phyloP scores from a whole-genome alignment of 441 rosid genomes.

The Adansonia rubrostipa region DNA sequence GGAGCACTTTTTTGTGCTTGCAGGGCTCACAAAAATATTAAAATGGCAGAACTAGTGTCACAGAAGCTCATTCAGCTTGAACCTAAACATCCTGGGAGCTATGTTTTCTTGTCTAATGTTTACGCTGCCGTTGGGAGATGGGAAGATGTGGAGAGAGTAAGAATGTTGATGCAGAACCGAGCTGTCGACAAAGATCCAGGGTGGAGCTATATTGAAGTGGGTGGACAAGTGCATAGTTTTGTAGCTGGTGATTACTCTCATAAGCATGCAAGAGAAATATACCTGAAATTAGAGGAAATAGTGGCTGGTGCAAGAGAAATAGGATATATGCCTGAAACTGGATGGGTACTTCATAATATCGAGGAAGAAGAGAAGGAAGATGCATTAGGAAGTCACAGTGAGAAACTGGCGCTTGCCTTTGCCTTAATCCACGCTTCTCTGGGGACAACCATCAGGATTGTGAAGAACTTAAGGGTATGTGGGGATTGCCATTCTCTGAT shows the following conservation, averaged over 20 bases:
- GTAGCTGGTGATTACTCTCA: slow-evolving; percentile 55
- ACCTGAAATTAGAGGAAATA: slow-evolving; percentile 53
- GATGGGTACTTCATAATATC: slow-evolving; percentile 61
- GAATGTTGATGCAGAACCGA: slow-evolving; percentile 38
- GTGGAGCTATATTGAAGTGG: slow-evolving; percentile 62
- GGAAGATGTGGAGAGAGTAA: slow-evolving; percentile 51
- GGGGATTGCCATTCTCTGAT: slow-evolving; percentile 72
- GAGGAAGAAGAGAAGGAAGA: slow-evolving; percentile 76
- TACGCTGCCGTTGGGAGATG: slow-evolving; percentile 47
- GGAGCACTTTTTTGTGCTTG: slow-evolving; percentile 67
- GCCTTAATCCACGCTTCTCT: slow-evolving; percentile 51
- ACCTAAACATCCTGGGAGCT: slow-evolving; percentile 57
- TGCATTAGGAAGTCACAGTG: slow-evolving; percentile 59
- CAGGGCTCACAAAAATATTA: slow-evolving; percentile 52
- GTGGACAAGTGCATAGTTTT: slow-evolving; percentile 56
- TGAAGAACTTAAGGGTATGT: slow-evolving; percentile 59
- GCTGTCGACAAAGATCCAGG: slow-evolving; percentile 51
- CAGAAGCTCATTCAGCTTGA: slow-evolving; percentile 54
- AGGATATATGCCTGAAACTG: slow-evolving; percentile 65
- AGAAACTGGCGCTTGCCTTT: slow-evolving; percentile 68
- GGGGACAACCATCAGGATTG: slow-evolving; percentile 50
- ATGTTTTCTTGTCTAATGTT: slow-evolving; percentile 60
- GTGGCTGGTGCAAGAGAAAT: slow-evolving; percentile 40
- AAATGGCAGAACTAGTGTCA: slow-evolving; percentile 50
- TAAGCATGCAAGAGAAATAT: slow-evolving; percentile 41